phyloP scores from a whole-genome alignment of 495 filamentous ascomycete species.

The Podospora appendiculata region DNA sequence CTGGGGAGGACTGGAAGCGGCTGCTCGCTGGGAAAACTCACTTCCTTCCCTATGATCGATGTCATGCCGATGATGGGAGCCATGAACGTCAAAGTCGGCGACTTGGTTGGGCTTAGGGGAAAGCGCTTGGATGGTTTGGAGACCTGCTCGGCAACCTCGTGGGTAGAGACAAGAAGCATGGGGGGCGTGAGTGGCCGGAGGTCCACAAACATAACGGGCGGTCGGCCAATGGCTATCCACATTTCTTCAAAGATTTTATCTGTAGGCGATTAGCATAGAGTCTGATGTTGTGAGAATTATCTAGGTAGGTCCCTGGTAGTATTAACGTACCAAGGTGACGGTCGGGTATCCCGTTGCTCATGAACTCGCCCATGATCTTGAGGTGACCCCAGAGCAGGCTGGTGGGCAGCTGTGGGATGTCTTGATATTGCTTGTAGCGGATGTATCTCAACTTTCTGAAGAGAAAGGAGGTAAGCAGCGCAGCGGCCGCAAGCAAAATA shows the following conservation, averaged over 20 bases:
- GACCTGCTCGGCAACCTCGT: slow-evolving; percentile 31
- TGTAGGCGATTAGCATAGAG: neutral
- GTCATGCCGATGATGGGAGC: slow-evolving; percentile 18
- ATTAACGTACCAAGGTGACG: neutral
- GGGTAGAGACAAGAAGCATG: slow-evolving; percentile 26
- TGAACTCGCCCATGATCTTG: neutral
- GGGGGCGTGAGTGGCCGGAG: slow-evolving; percentile 15
- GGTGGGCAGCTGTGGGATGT: neutral
- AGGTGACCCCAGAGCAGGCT: neutral
- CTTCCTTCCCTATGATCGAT: slow-evolving; percentile 19
- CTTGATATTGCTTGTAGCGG: neutral
- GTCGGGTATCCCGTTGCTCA: neutral
- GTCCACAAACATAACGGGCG: slow-evolving; percentile 15
- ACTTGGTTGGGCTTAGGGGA: slow-evolving; percentile 29
- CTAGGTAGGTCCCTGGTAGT: no score
- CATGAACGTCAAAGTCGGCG: slow-evolving; percentile 14
- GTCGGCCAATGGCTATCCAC: neutral
- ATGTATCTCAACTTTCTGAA: neutral
- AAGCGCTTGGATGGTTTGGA: slow-evolving; percentile 20
- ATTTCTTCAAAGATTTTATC: neutral
- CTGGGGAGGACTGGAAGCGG: neutral
- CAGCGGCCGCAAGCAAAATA: neutral
- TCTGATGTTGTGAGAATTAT: neutral
- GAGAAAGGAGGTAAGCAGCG: neutral
- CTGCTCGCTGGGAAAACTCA: neutral